Evolutionary conservation across 441 rosid species (phyloP), one percentile per base, ranked within the genome.

Genomic region (Euphorbia schlechtendalii): DNA sequence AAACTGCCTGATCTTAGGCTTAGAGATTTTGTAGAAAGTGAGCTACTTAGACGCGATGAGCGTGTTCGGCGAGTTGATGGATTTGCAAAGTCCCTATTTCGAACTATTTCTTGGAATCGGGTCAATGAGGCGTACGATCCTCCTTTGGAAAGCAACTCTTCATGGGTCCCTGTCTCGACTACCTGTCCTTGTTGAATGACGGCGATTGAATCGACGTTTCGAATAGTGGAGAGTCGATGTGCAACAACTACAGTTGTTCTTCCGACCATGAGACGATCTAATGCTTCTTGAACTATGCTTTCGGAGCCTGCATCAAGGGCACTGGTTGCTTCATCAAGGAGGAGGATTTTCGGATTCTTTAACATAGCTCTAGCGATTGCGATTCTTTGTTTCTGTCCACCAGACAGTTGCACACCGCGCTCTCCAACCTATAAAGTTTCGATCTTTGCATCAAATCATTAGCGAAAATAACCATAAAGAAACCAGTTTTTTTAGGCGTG

Each of bases 331-430:
- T 93, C 99, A 74, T 93, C 99, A 3, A 93, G 89, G 60, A 93
- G 93, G 43, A 93, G 87, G 77, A 93, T 84, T 82, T 87, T 93
- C 0, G 99, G 99, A 66, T 93, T 76, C 82, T 93, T 93, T 73
- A 93, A 61, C 97, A 93, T 90, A 2, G 99, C 99, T 70, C 99
- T 81, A n/a, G 97, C 97, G 20, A 93, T 93, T 36, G 99, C 99
- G 2, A 93, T 93, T 73, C 99, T 86, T 78, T 93, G 99, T 65
- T 90, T 93, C 75, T 93, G 97, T 34, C 99, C 99, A 71, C 99
- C 99, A 3, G 99, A 93, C 20, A 93, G 85, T 73, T 93, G 99
- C 64, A 90, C 85, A 45, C 99, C 99, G 22, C 99, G 84, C 79
- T 90, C 99, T 77, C 97, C 99, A 57, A 87, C 99, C 97, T 92